Conservation (phyloP, 345 rosid species). For the Anastatica hierochuntica region DNA sequence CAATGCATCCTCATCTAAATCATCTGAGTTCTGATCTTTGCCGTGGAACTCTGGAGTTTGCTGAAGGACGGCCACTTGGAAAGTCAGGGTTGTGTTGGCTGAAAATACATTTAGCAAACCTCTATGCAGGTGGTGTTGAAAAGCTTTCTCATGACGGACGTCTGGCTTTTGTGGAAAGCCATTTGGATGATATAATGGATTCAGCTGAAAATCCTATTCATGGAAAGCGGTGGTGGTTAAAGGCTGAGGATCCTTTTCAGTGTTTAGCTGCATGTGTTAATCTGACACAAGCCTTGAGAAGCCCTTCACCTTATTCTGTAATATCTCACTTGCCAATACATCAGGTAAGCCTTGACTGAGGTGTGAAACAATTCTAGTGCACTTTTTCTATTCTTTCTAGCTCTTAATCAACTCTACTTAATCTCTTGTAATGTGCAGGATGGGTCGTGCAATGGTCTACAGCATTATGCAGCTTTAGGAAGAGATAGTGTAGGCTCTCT, state of each 20-base stretch:
- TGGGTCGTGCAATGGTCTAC: conserved; percentile 98
- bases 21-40: conserved; percentile 93
- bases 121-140: conserved; percentile 79
- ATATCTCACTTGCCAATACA: conserved; percentile 88
- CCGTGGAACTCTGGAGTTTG: conserved; percentile 93
- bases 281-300: conserved; percentile 75
- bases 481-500: conserved; percentile 68
- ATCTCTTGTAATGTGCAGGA: conserved; percentile 73
- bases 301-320: conserved; percentile 57
- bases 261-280: conserved; percentile 90
- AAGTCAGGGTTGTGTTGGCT: conserved; percentile 84
- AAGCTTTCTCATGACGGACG: conserved; percentile 89
- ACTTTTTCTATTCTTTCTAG: neutral
- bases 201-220: conserved; percentile 84
- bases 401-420: neutral
- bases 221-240: conserved; percentile 92
- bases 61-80: conserved; percentile 86
- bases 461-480: conserved; percentile 98
- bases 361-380: neutral
- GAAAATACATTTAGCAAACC: conserved; percentile 86
- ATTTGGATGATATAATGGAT: conserved; percentile 72
- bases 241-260: conserved; percentile 97
- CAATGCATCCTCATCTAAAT: conserved; percentile 95
- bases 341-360: conserved; percentile 49
- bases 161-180: conserved; percentile 69